Conservation (phyloP, 2,329 filamentous ascomycete genomes). For the Aureobasidium sp. region DNA sequence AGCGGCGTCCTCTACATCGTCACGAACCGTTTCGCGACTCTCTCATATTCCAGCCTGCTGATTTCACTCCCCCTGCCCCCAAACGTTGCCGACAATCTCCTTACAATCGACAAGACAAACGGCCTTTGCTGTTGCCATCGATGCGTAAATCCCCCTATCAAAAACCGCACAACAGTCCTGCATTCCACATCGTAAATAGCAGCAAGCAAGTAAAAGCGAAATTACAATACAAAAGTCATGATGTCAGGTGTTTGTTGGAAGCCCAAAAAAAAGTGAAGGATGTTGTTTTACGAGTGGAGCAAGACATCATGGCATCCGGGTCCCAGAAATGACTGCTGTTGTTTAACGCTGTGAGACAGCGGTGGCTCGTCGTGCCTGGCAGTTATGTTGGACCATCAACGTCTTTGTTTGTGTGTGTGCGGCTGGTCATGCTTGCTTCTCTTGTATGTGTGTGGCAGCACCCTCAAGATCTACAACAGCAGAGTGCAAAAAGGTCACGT, state of each 20-base stretch:
- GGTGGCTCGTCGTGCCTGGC: not conserved
- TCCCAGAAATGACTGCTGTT: not conserved
- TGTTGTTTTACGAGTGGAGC: too few relatives aligned
- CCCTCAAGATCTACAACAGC: not conserved
- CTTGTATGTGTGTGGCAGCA: not conserved
- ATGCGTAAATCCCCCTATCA: not conserved
- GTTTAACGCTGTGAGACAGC: not conserved
- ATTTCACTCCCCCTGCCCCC: not conserved
- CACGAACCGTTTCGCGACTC: not conserved
- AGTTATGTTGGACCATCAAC: not conserved
- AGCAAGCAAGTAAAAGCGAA: not conserved
- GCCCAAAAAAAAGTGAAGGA: not conserved
- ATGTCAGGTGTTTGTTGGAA: not conserved
- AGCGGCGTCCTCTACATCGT: not conserved
- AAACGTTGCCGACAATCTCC: not conserved
- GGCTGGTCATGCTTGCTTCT: not conserved
- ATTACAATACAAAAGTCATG: not conserved
- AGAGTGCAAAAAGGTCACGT: not conserved
- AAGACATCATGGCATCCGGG: not conserved
- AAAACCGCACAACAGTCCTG: not conserved
- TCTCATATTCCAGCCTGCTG: not conserved
- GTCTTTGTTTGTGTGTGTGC: not conserved
- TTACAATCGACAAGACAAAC: not conserved
- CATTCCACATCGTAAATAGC: not conserved
- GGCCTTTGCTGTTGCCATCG: conserved; percentile 6